These are phyloP conservation scores for Penicillium thymicola DNA, from an alignment of 2,329 filamentous ascomycete genomes.

Conservation along the genomic window DNA sequence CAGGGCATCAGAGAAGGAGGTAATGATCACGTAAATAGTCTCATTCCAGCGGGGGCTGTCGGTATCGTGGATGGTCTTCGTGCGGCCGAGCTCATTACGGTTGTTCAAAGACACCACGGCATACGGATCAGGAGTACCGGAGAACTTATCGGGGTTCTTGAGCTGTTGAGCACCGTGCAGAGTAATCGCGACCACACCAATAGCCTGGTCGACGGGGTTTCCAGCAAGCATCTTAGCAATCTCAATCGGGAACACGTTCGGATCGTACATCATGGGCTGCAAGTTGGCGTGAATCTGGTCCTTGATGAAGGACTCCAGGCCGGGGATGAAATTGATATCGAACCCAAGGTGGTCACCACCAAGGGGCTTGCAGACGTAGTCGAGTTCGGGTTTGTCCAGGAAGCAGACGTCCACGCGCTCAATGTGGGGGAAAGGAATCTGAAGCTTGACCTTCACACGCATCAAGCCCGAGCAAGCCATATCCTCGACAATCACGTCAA, in stretches of 20 bases:
- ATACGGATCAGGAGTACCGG: slow-evolving; percentile 88
- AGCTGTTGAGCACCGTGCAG: slow-evolving; percentile 87
- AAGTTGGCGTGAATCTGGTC: slow-evolving; percentile 95
- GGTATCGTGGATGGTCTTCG: slow-evolving; percentile 82
- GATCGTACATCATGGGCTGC: slow-evolving; percentile 95
- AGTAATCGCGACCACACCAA: slow-evolving; percentile 88
- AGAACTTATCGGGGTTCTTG: slow-evolving; percentile 93
- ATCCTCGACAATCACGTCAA: slow-evolving; percentile 96
- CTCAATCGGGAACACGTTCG: slow-evolving; percentile 97
- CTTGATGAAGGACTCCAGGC: slow-evolving; percentile 86
- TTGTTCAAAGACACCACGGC: slow-evolving; percentile 79
- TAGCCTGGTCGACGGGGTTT: slow-evolving; percentile 88
- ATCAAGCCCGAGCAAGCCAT: slow-evolving; percentile 95
- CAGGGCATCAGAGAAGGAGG: slow-evolving; percentile 81
- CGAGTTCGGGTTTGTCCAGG: slow-evolving; percentile 80
- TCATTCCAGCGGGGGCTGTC: slow-evolving; percentile 92
- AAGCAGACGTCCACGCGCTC: slow-evolving; percentile 95
- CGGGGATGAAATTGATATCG: slow-evolving; percentile 98
- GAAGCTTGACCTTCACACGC: slow-evolving; percentile 96
- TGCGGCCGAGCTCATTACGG: slow-evolving; percentile 76
- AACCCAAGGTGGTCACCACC: slow-evolving; percentile 95
- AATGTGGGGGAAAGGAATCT: slow-evolving; percentile 91
- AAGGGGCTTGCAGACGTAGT: slow-evolving; percentile 96
- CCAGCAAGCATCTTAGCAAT: slow-evolving; percentile 97
- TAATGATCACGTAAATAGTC: slow-evolving; percentile 92